phyloP scores from a whole-genome alignment of 305 asterid species.

The Fraxinus angustifolia region DNA sequence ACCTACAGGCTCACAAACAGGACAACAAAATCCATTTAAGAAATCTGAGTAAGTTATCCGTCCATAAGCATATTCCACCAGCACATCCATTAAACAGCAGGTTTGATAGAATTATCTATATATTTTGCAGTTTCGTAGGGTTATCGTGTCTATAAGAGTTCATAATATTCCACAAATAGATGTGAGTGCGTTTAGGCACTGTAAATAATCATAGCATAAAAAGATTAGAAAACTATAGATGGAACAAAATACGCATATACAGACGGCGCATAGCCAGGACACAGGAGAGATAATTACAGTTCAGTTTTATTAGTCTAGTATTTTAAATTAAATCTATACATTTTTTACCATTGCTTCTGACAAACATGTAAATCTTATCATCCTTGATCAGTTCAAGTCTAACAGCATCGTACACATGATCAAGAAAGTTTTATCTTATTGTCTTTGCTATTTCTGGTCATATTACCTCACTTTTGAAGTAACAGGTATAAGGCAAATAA shows the following conservation, averaged over 20 bases:
- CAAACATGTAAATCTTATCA: not conserved
- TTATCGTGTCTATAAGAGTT: not conserved
- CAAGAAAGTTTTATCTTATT: not conserved
- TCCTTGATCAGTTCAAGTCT: not conserved
- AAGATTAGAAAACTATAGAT: not conserved
- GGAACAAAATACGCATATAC: not conserved
- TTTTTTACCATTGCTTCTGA: not conserved
- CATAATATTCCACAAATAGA: not conserved
- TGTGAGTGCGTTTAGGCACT: not conserved
- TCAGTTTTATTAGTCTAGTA: not conserved
- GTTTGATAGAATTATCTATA: not conserved
- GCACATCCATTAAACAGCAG: constrained; percentile 5
- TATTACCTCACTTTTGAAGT: constrained; percentile 6
- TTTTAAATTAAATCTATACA: not conserved
- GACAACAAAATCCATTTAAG: not conserved
- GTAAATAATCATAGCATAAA: not conserved
- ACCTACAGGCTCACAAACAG: not conserved
- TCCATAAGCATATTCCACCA: not conserved
- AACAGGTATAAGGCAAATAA: not conserved
- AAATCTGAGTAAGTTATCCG: not conserved
- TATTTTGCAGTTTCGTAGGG: not conserved
- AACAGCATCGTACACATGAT: not conserved
- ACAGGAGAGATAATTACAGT: not conserved
- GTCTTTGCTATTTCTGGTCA: not conserved
- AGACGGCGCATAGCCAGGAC: not conserved